Conservation (phyloP, 495 filamentous ascomycete genomes). For the Penicillium turbatum region DNA sequence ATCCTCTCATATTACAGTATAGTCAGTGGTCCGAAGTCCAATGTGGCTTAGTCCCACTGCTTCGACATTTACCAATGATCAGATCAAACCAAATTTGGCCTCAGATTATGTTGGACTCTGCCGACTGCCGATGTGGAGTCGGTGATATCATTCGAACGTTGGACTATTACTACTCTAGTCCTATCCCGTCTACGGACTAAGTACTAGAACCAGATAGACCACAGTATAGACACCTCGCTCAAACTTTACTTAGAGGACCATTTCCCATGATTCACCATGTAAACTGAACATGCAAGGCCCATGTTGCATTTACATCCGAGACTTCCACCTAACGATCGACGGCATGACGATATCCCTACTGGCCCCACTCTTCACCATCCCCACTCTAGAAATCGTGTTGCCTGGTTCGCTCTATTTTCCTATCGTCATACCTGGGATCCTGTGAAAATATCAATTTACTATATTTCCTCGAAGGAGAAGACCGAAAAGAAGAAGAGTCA, state of each 20-base stretch:
- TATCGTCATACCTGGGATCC: not conserved
- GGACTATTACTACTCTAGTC: no score
- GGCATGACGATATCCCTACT: conserved; percentile 4
- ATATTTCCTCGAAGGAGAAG: not conserved
- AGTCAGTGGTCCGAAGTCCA: not conserved
- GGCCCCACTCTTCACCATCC: not conserved
- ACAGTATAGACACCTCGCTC: no score
- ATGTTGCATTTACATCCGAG: conserved; percentile 11
- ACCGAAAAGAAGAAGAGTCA: not conserved
- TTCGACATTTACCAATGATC: conserved; percentile 5
- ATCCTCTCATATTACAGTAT: not conserved
- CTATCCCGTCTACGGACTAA: no score
- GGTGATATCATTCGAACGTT: no score
- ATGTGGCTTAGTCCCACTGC: not conserved
- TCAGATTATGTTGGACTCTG: not conserved
- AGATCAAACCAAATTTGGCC: not conserved
- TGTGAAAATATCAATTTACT: not conserved
- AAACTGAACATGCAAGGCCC: conserved; percentile 4
- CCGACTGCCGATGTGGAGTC: not conserved
- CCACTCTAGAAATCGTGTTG: not conserved
- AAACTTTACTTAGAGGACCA: not conserved
- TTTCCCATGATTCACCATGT: conserved; percentile 1
- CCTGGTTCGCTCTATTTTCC: not conserved
- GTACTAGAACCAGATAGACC: no score
- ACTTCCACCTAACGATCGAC: conserved; percentile 6